Evolutionary conservation across 2,329 filamentous ascomycete genomes (phyloP).

Genomic region (Hymenoscyphus infarciens): DNA sequence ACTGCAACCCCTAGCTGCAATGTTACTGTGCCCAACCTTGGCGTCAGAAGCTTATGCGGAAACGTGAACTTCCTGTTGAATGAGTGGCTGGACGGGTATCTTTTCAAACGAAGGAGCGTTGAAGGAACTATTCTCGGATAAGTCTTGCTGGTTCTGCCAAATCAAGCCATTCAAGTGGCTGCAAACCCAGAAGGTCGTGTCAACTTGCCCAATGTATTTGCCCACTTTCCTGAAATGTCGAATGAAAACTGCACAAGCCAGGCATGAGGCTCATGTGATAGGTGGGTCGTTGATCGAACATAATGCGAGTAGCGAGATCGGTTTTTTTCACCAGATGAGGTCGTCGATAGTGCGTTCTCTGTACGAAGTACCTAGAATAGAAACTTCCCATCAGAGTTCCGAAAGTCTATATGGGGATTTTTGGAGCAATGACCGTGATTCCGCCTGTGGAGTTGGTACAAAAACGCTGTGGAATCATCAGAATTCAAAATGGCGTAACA

Average conservation of each 20-base stretch:
- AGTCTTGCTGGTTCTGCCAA: constrained; percentile 8
- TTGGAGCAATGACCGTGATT: neutral
- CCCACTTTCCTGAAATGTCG: neutral
- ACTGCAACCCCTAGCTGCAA: constrained; percentile 4
- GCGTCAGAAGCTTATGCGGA: constrained; percentile 26
- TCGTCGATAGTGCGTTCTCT: constrained; percentile 4
- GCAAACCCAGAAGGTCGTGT: neutral
- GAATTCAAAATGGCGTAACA: constrained; percentile 18
- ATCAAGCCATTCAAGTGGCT: constrained; percentile 7
- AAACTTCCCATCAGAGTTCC: neutral
- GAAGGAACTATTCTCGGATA: constrained; percentile 15
- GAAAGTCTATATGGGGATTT: neutral
- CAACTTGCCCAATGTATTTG: neutral
- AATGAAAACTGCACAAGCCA: neutral
- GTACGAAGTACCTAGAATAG: constrained; percentile 1
- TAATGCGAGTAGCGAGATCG: constrained; percentile 10
- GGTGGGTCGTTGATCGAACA: neutral
- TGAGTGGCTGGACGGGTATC: constrained; percentile 17
- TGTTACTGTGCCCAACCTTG: constrained; percentile 20
- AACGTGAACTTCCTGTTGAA: constrained; percentile 8
- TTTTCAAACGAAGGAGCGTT: constrained; percentile 13
- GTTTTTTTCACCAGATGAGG: neutral
- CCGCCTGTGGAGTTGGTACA: too few relatives aligned
- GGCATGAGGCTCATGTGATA: constrained; percentile 12
- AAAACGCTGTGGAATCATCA: constrained; percentile 8